These are phyloP conservation scores for Lasiodiplodia sp. DNA, from an alignment of 2,329 filamentous ascomycete species.

Conservation along the genomic window DNA sequence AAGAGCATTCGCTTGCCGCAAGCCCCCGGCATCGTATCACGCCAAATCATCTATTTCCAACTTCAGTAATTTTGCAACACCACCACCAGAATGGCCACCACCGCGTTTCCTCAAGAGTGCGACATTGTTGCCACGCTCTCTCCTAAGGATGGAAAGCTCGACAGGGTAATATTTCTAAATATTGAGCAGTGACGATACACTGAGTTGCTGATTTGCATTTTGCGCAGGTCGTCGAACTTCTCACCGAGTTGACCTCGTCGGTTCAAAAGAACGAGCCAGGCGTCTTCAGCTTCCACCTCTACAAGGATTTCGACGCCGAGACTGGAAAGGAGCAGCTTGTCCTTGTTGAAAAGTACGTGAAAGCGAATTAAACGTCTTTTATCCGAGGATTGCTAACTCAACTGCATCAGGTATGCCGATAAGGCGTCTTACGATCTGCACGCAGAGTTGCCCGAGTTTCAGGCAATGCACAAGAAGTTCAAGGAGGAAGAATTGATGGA, in stretches of 20 bases:
- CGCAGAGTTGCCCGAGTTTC: slow-evolving; percentile 14
- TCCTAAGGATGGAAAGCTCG: slow-evolving; percentile 23
- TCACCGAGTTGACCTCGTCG: slow-evolving; percentile 7
- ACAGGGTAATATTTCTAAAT: neutral
- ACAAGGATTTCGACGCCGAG: slow-evolving; percentile 27
- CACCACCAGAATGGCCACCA: neutral
- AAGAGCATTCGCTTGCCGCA: no score
- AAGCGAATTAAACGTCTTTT: neutral
- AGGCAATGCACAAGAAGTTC: slow-evolving; percentile 28
- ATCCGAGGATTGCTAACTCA: neutral
- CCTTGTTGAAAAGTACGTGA: slow-evolving; percentile 22
- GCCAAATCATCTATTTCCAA: no score
- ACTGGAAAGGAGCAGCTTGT: slow-evolving; percentile 23
- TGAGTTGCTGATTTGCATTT: no score
- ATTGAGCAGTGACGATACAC: no score
- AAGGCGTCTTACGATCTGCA: slow-evolving; percentile 25
- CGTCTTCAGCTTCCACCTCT: slow-evolving; percentile 27
- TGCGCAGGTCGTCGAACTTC: slow-evolving; percentile 24
- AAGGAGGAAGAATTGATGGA: slow-evolving; percentile 27
- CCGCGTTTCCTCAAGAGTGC: neutral
- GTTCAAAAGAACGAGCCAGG: slow-evolving; percentile 23
- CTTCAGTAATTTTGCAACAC: no score
- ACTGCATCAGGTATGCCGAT: slow-evolving; percentile 18
- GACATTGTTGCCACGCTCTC: slow-evolving; percentile 16
- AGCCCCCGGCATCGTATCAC: no score